These are phyloP conservation scores for Debaryomyces psychrophilus DNA, from an alignment of 1,139 yeast species.

Conservation along the genomic window DNA sequence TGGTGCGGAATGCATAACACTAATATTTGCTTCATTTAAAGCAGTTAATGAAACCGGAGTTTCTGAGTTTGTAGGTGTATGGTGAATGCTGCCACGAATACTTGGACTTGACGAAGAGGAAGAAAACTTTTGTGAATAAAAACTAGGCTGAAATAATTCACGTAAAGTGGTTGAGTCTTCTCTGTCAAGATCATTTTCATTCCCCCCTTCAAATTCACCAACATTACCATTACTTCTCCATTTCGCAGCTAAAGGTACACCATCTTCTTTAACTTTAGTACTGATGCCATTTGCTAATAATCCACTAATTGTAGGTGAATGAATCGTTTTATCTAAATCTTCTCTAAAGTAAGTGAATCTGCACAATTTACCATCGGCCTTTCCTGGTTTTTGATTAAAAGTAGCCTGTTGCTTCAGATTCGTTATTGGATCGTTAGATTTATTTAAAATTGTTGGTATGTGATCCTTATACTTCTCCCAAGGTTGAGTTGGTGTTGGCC, in stretches of 20 bases:
- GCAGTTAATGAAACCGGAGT: constrained; percentile 4
- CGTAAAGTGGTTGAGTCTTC: constrained; percentile 20
- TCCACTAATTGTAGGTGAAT: constrained; percentile 87
- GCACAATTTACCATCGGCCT: constrained; percentile 31
- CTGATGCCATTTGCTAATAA: constrained; percentile 37
- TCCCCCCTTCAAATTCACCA: constrained; percentile 11
- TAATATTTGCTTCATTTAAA: constrained; percentile 2
- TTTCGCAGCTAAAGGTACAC: constrained; percentile 16
- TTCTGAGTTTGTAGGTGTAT: constrained; percentile 4
- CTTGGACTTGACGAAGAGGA: constrained; percentile 15
- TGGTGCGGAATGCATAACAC: background rate
- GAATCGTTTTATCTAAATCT: constrained; percentile 84
- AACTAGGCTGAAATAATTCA: constrained; percentile 35
- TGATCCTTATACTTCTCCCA: constrained; percentile 58
- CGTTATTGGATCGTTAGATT: constrained; percentile 12
- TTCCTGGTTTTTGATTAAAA: constrained; percentile 17
- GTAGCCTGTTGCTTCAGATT: constrained; percentile 1
- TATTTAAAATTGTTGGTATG: constrained; percentile 36
- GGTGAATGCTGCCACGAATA: constrained; percentile 5
- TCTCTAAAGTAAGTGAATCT: constrained; percentile 92
- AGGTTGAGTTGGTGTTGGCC: constrained; percentile 78
- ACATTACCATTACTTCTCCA: constrained; percentile 19
- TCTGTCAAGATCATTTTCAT: constrained; percentile 19
- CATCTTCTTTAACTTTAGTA: constrained; percentile 5
- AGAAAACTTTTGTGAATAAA: constrained; percentile 17